Base-by-base conservation (phyloP, 768 basidiomycete genomes). In the Lentinula raphanica region DNA sequence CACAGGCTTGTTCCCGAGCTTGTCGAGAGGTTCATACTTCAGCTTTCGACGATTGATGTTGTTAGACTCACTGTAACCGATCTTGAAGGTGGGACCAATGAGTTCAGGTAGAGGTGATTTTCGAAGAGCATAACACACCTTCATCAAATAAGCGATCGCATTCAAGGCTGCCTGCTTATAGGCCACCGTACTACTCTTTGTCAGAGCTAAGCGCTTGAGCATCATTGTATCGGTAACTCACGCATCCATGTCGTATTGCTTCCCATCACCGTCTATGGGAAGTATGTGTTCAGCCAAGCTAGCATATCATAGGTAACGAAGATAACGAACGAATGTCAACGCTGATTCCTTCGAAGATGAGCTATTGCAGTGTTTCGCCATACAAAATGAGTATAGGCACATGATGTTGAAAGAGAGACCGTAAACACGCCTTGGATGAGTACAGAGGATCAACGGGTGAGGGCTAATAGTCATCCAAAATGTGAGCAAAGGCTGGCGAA, bases 101-200 rank as follows among this genome's bases (percentile, higher is more conserved):
- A n/a, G n/a, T n/a, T n/a, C n/a, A n/a, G 19, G 21, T 8, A 19
- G 6, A 51, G 9, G 17, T 15, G 4, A 38, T 38, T 32, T 28
- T 11, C 15, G 38, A 35, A 23, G 9, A 27, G 39, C 15, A 9
- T 13, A 1, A 60, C 66, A 27, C 50, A 83, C 84, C 78, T 87
- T 87, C 73, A 78, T 74, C 44, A 92, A 74, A 67, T 92, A 91
- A 2, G 80, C 79, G 53, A 92, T 90, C 2, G 86, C 80, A 63
- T 90, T 90, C 56, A 90, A 71, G 0, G 89, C 87, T 5, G 90
- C 89, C 70, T 88, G 87, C 66, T 91, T 90, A 68, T 87, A 91
- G 2, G 90, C 88, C 17, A 88, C 86, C 21, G 87, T 82, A 0
- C 85, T 87, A 50, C 29, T 51, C 45, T 42, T 49, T 39, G 3